Evolutionary conservation across 345 rosid genomes (phyloP), one percentile per base, ranked within the genome.

Genomic region (Triadica sebifera): DNA sequence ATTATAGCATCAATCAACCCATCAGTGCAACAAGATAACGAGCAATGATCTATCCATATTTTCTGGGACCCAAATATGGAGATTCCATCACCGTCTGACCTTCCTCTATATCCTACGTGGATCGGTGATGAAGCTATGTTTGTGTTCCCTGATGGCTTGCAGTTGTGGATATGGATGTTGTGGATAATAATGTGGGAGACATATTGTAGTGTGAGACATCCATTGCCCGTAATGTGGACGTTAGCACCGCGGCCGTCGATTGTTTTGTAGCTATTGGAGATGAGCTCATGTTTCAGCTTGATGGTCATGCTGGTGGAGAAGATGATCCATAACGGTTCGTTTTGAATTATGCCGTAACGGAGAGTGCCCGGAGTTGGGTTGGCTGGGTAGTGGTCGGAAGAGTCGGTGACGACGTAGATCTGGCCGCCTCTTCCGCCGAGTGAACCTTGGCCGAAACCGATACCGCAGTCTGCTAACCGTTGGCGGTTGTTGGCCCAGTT

Each of bases 1-100:
- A 91, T 81, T 34, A 91, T 96, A 0, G 91, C 97, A 55, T 96
- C 99, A 9, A 96, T 82, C 63, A 96, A 71, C 4, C 99, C 99
- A 67, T 96, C 99, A 0, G 87, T 55, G 59, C 99, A 96, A 51
- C 77, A 83, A 2, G 93, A 80, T 15, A 96, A 76, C 4, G 98
- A 83, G 74, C 98, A 93, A 59, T 93, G 99, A 76, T 96, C 99
- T 17, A 96, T 76, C 99, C 99, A 96, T 29, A 96, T 80, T 49
- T 91, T 89, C 74, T 87, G 88, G 0, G 99, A 79, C 34, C 87
- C 87, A 1, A 84, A 89, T 0, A 93, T 80, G 45, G 97, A 91
- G 65, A 96, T 91, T 22, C 94, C 98, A 34, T 96, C 99, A 0
- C 99, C 99, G 69, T 96, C 99, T 0, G 99, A 96, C 55, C 51